A percentile compares a stretch with the other conserved stretches of the same genome.
phyloP scores from a whole-genome alignment of 805 yeast species.

The Cyberlindnera mrakii region DNA sequence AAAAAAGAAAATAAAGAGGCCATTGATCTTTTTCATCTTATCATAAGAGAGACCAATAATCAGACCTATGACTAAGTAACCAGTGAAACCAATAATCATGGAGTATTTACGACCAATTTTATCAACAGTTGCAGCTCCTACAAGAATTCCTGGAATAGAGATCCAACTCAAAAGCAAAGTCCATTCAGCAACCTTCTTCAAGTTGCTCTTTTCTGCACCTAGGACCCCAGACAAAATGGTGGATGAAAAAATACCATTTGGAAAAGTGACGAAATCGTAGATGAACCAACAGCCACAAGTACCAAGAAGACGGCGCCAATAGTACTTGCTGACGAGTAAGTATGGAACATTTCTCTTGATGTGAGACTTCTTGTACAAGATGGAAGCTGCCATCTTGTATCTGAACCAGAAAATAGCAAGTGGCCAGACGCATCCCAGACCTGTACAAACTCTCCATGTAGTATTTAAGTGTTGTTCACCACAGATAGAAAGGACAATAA shows the following conservation, averaged over 20 bases:
- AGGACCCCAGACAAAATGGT: conserved; percentile 55
- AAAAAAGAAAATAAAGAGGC: conserved; percentile 64
- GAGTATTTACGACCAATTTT: conserved; percentile 66
- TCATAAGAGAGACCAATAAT: conserved; percentile 62
- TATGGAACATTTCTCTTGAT: conserved; percentile 55
- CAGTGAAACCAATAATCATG: conserved; percentile 62
- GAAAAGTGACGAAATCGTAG: conserved; percentile 77
- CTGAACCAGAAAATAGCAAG: conserved; percentile 67
- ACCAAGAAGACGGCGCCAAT: conserved; percentile 65
- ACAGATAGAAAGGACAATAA: conserved; percentile 61
- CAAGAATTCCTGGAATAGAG: conserved; percentile 65
- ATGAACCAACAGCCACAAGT: conserved; percentile 75
- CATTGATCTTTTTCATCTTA: conserved; percentile 48
- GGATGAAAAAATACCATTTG: conserved; percentile 65
- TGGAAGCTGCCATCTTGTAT: conserved; percentile 60
- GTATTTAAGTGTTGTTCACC: conserved; percentile 40
- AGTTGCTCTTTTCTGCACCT: conserved; percentile 26
- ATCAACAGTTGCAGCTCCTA: conserved; percentile 65
- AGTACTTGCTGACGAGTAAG: conserved; percentile 52
- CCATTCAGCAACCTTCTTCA: conserved; percentile 68
- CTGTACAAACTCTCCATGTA: conserved; percentile 67
- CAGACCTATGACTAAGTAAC: conserved; percentile 66
- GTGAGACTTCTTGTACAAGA: conserved; percentile 57
- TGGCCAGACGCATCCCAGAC: conserved; percentile 64
- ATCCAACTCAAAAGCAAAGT: conserved; percentile 57